A percentile compares a stretch with the other conserved stretches of the same genome.
These are phyloP conservation scores for Salix purpurea DNA, from an alignment of 345 rosid species.

Conservation along the genomic window DNA sequence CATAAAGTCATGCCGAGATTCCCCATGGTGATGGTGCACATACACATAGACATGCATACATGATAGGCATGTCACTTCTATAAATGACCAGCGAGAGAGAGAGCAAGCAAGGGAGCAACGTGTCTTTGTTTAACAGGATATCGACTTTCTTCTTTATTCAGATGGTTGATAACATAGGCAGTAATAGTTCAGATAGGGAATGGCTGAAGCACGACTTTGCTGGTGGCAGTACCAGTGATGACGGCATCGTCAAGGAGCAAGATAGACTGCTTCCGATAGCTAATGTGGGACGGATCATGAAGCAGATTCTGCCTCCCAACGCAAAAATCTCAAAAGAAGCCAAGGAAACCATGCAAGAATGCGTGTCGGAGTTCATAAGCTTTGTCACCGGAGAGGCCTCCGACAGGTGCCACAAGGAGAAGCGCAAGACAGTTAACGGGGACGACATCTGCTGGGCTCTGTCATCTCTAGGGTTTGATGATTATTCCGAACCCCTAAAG, in stretches of 20 bases:
- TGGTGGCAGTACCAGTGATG: conserved; percentile 28
- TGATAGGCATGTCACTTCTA: neutral
- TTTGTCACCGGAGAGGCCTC: conserved; percentile 73
- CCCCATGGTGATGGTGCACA: neutral
- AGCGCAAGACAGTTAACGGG: conserved; percentile 64
- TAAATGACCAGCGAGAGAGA: neutral
- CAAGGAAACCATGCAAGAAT: conserved; percentile 75
- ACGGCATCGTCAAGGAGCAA: conserved; percentile 52
- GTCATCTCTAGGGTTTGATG: conserved; percentile 64
- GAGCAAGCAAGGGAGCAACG: conserved; percentile 8
- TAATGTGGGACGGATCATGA: conserved; percentile 72
- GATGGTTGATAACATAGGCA: conserved; percentile 26
- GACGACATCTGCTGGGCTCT: conserved; percentile 75
- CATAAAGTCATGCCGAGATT: too few relatives aligned
- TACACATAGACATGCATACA: neutral
- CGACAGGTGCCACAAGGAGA: conserved; percentile 67
- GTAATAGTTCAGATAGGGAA: conserved; percentile 14
- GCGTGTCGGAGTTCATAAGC: conserved; percentile 75
- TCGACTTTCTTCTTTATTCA: conserved; percentile 5
- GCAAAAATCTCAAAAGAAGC: conserved; percentile 74
- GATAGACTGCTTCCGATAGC: conserved; percentile 68
- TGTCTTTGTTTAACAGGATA: conserved; percentile 31
- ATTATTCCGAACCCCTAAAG: conserved; percentile 50
- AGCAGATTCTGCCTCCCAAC: conserved; percentile 61
- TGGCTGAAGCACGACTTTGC: conserved; percentile 22